phyloP scores from a whole-genome alignment of 768 basidiomycete species.

The Lentinula boryana region DNA sequence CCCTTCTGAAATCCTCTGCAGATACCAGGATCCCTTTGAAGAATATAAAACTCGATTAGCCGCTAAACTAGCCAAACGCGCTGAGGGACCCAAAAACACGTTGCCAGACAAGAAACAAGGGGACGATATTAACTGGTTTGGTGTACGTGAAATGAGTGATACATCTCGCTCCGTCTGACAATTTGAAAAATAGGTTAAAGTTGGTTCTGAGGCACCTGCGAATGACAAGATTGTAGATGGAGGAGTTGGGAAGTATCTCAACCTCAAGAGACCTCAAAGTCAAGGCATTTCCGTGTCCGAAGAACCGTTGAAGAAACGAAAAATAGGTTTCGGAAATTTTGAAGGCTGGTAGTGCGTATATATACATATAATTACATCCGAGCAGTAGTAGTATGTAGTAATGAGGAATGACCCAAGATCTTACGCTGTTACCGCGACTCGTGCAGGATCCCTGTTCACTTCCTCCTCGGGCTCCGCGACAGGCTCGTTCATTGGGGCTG shows the following conservation, averaged over 20 bases:
- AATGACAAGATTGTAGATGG: conserved; percentile 26
- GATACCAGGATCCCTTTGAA: conserved; percentile 93
- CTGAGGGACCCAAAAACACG: conserved; percentile 19
- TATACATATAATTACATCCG: background rate
- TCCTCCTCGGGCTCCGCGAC: background rate
- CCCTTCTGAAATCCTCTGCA: conserved; percentile 21
- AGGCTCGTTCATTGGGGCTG: conserved; percentile 42
- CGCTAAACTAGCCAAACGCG: conserved; percentile 65
- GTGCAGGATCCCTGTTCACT: conserved; percentile 11
- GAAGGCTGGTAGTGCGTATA: conserved; percentile 58
- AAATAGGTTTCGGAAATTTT: conserved; percentile 88
- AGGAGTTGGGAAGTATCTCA: conserved; percentile 79
- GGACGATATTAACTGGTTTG: conserved; percentile 84
- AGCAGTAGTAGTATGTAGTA: background rate
- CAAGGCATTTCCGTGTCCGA: conserved; percentile 15
- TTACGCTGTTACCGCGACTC: conserved; percentile 30
- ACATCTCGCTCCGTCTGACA: background rate
- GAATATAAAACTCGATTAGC: conserved; percentile 81
- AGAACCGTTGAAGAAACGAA: conserved; percentile 64
- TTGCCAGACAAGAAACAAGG: conserved; percentile 47
- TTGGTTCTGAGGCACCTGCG: conserved; percentile 43
- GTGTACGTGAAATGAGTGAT: conserved; percentile 18
- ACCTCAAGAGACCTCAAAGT: conserved; percentile 41
- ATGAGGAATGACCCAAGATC: background rate
- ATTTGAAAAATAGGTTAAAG: conserved; percentile 39